These are phyloP conservation scores for Rhodocollybia butyracea DNA, from an alignment of 768 basidiomycete genomes.

Conservation along the genomic window DNA sequence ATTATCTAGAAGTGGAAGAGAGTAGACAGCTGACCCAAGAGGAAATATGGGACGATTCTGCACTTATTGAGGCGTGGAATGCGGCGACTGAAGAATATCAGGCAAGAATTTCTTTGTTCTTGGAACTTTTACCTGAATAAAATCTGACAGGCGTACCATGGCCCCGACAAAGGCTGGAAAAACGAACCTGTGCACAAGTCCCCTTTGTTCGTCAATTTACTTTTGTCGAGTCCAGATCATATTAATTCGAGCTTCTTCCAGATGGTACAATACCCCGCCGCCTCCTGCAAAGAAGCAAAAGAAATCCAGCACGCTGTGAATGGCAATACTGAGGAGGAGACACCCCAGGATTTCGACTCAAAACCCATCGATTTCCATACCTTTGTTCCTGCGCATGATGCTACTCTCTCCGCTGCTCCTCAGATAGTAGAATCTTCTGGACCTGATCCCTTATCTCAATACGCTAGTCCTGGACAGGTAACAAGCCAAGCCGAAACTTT, in stretches of 20 bases:
- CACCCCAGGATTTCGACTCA: constrained; percentile 44
- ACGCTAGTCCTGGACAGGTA: constrained; percentile 29
- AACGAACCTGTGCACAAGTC: constrained; percentile 66
- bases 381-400: constrained; percentile 67
- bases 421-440: neutral
- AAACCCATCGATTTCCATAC: constrained; percentile 66
- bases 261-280: constrained; percentile 78
- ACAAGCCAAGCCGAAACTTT: constrained; percentile 76
- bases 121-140: neutral
- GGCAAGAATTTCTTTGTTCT: constrained; percentile 28
- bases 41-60: constrained; percentile 87
- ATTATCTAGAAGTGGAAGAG: constrained; percentile 35
- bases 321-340: constrained; percentile 2
- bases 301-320: neutral
- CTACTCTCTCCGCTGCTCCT: constrained; percentile 35
- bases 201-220: constrained; percentile 51
- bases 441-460: constrained; percentile 22
- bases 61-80: constrained; percentile 80
- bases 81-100: constrained; percentile 81
- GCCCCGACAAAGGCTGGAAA: constrained; percentile 72
- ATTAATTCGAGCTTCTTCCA: constrained; percentile 22
- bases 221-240: neutral
- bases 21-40: constrained; percentile 64
- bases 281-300: constrained; percentile 32
- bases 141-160: constrained; percentile 52